Conservation (phyloP, 805 yeast genomes). For the Candida quercuum region DNA sequence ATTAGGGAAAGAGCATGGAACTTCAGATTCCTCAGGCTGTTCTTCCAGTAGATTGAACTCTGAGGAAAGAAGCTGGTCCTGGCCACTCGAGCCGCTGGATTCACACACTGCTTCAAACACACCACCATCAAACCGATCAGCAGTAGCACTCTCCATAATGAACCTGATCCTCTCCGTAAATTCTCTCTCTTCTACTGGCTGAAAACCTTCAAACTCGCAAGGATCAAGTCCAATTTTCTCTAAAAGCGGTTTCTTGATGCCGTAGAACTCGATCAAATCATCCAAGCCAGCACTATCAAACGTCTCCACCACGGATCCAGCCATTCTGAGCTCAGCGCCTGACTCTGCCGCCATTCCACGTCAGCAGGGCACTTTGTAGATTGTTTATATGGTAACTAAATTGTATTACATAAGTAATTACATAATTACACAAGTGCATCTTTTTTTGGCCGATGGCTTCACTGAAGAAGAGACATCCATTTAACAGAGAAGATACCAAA, state of each 20-base stretch:
- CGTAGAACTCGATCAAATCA: conserved; percentile 3
- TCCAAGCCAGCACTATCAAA: conserved; percentile 7
- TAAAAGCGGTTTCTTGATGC: conserved; percentile 1
- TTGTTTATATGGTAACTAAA: too few species aligned
- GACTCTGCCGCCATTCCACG: not conserved
- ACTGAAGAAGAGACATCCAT: too few species aligned
- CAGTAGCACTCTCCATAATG: too few species aligned
- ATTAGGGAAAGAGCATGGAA: not conserved
- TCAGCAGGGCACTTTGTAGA: too few species aligned
- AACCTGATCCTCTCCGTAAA: conserved; percentile 2
- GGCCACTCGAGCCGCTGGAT: too few species aligned
- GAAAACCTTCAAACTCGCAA: conserved; percentile 3
- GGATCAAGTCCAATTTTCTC: conserved; percentile 6
- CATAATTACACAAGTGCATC: too few species aligned
- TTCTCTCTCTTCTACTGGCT: conserved; percentile 2
- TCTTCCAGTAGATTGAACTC: conserved; percentile 1
- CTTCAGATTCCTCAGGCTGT: not conserved
- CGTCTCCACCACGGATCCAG: not conserved
- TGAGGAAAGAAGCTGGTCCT: not conserved
- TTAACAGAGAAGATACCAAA: too few species aligned
- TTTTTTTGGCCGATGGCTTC: too few species aligned
- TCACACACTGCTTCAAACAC: too few species aligned
- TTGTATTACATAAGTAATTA: too few species aligned
- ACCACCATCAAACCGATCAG: too few species aligned
- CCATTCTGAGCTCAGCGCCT: not conserved